Percentiles rank a stretch among this genome's conserved stretches.
phyloP scores from a whole-genome alignment of 2,329 filamentous ascomycete species.

The Trichoderma atrobrunneum region DNA sequence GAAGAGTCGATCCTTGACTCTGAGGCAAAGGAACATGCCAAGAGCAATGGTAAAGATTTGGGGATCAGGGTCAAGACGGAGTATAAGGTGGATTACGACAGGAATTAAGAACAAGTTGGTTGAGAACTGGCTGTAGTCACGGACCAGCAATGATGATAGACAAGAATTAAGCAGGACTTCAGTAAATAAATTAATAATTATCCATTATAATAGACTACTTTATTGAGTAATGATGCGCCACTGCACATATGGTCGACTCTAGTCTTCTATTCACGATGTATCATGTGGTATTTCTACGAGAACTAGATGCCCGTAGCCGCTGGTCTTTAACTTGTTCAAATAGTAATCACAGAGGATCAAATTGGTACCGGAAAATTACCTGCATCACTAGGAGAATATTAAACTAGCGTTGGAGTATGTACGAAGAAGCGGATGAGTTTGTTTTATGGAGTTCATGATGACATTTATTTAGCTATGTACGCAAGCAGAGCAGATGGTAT shows the following conservation, averaged over 20 bases:
- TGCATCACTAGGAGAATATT: neutral
- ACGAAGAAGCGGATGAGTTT: neutral
- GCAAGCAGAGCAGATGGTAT: neutral
- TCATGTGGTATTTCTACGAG: fast-evolving
- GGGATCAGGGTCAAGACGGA: neutral
- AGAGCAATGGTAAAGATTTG: neutral
- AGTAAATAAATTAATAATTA: neutral
- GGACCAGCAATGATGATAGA: neutral
- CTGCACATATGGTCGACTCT: neutral
- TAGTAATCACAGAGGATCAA: neutral
- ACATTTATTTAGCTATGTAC: neutral
- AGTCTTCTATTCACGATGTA: neutral
- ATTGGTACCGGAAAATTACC: neutral
- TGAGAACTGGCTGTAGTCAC: neutral
- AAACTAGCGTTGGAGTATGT: neutral
- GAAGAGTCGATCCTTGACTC: neutral
- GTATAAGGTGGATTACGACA: neutral
- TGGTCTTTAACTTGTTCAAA: neutral
- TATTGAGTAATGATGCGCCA: neutral
- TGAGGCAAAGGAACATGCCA: neutral
- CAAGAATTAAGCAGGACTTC: neutral
- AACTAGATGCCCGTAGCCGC: neutral
- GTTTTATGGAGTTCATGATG: neutral
- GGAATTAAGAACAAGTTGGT: neutral
- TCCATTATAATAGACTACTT: neutral